Evolutionary conservation across 305 asterid species (phyloP), one percentile per base, ranked within the genome.

Genomic region (Solanum hybrid): DNA sequence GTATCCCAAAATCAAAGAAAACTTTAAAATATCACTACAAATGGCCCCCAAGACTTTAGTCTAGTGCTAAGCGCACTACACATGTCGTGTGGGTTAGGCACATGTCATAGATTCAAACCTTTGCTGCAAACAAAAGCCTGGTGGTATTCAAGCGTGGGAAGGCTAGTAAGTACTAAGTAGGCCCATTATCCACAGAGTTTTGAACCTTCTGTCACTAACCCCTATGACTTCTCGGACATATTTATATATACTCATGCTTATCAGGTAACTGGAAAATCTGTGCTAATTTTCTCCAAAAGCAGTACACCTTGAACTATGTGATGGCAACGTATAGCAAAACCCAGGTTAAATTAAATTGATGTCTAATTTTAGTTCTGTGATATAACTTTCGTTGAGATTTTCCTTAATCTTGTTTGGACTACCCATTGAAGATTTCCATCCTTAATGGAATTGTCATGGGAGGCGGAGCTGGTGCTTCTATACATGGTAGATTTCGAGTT

Each of bases 371-470:
- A 46, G 33, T 40, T 88, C 24, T 36, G 24, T 64, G 64, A 40
- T 74, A 29, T 18, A 18, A 57, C 33, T 69, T 74, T 3, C 33
- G 2, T 28, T 73, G 69, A 42, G 2, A 18, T 28, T 10, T 10
- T 75, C 83, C 22, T 75, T 42, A 22, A 57, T 64, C 81, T n/a
- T 75, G 9, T 64, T 88, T 40, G 85, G 42, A 75, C 37, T 42
- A 1, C 11, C 11, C 67, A 64, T 46, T 88, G 85, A 83, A 87
- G 64, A 28, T 57, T 61, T 90, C 75, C 20, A 46, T 96, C 91
- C 98, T 97, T 84, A 89, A 96, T 90, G 99, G 99, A 85, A 94
- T 97, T 94, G 99, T 96, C 89, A 95, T 97, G 97, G 99, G 99
- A 42, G 99, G 99, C 87, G 99, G 99, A 90, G 98, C 97, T 26